Evolutionary conservation across 345 rosid species (phyloP), one percentile per base, ranked within the genome.

Genomic region (Triadica sebifera): DNA sequence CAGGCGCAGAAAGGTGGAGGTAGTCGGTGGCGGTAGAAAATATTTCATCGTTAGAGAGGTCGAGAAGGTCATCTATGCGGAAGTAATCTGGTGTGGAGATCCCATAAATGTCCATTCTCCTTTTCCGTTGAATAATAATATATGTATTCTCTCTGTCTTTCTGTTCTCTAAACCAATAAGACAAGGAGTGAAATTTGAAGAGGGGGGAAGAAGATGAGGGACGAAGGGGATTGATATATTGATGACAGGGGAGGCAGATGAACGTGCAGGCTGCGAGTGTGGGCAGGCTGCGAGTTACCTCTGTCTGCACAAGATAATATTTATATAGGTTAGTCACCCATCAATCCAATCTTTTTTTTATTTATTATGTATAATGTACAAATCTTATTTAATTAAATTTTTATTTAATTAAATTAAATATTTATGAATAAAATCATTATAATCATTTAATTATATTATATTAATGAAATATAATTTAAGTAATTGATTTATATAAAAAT

Each of bases 51-150:
- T 87, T 89, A 73, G 93, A 86, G 74, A 90, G 86, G 75, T 89
- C 93, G 64, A 90, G 85, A 65, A 90, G 93, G 68, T 93, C 96
- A 78, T 93, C 98, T 55, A 92, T 80, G 74, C 75, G 91, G 75
- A 88, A 86, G 75, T 77, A 80, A 58, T 90, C 89, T 5, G 84
- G 75, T 3, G 86, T 67, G 0, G 94, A 43, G 7, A 68, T 47
- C 11, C 86, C 86, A 70, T 85, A 84, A 7, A 86, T 71, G 78
- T 89, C 91, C 93, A 89, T 90, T 50, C 24, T 2, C 84, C 11
- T 45, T 20, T 56, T 2, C 34, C 2, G 34, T 29, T 29, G 34
- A 29, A 29, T 29, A 29, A 1, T 29, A 29, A 29, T 29, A 2
- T n/a, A n/a, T 29, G 34, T 29, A 2, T 2, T 29, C 3, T 57